These are phyloP conservation scores for Tinospora cordifolia DNA, from an alignment of 164 flowering plant species.

Conservation along the genomic window DNA sequence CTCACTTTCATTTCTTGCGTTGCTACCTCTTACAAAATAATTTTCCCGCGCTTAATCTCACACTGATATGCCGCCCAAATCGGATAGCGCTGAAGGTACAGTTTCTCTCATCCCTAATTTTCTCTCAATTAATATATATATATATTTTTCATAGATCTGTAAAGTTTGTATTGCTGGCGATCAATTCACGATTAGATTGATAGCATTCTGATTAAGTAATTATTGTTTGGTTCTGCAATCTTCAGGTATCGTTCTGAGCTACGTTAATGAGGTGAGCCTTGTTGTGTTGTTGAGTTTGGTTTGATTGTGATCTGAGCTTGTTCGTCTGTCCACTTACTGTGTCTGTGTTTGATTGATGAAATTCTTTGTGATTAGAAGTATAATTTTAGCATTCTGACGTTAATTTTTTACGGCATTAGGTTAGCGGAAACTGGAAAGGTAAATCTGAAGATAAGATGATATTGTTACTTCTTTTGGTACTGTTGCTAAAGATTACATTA, in stretches of 20 bases:
- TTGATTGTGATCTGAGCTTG: not conserved
- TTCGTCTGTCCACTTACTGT: not conserved
- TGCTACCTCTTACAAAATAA: too few relatives aligned
- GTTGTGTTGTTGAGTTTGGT: not conserved
- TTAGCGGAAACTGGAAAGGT: not conserved
- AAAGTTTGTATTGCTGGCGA: too few relatives aligned
- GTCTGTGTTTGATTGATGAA: not conserved
- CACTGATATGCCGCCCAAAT: too few relatives aligned
- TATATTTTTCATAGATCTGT: not conserved
- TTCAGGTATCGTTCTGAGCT: constrained; percentile 79
- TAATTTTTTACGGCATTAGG: not conserved
- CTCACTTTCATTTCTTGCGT: too few relatives aligned
- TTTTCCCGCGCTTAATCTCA: too few relatives aligned
- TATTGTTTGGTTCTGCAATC: constrained; percentile 6
- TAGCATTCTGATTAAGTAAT: not conserved
- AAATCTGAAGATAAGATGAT: too few relatives aligned
- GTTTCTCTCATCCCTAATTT: too few relatives aligned
- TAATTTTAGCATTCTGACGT: not conserved
- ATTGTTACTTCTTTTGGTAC: too few relatives aligned
- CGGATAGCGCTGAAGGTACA: too few relatives aligned
- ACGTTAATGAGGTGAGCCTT: constrained; percentile 68
- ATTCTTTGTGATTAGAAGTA: not conserved
- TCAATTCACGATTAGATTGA: too few relatives aligned
- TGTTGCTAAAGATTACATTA: too few relatives aligned
- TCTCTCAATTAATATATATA: not conserved